Evolutionary conservation across 306 rosid genomes (phyloP).

Genomic region (Ziziphus jujuba): DNA sequence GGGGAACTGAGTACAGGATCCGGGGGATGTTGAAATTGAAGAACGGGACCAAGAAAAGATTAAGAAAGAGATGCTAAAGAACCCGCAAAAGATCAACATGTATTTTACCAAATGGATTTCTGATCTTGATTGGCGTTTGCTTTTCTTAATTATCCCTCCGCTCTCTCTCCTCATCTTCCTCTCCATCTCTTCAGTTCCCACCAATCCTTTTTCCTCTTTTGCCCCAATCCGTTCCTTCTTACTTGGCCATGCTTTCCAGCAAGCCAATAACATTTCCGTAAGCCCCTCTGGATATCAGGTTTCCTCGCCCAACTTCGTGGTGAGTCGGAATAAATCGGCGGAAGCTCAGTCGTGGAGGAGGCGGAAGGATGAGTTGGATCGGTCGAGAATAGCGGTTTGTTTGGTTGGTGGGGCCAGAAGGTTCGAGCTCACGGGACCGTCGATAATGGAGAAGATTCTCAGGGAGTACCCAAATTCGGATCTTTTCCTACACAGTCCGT

Average conservation of each 20-base stretch:
- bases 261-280: neutral
- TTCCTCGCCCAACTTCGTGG: neutral
- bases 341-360: conserved; percentile 5
- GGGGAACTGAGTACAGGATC: conserved; percentile 2
- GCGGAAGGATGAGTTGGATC: conserved; percentile 43
- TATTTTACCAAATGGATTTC: conserved; percentile 32
- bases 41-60: neutral
- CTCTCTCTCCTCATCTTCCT: conserved; percentile 47
- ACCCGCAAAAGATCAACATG: conserved; percentile 23
- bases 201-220: conserved; percentile 30
- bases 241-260: conserved; percentile 23
- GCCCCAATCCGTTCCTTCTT: conserved; percentile 41
- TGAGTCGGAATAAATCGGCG: conserved; percentile 1
- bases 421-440: conserved; percentile 91
- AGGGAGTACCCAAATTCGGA: conserved; percentile 76
- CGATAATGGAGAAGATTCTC: conserved; percentile 57
- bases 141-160: conserved; percentile 45
- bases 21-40: neutral
- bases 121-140: conserved; percentile 50
- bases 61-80: conserved; percentile 27
- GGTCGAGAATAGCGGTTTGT: conserved; percentile 81
- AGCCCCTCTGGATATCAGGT: neutral
- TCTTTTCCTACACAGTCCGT: conserved; percentile 70
- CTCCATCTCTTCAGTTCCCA: conserved; percentile 33
- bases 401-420: conserved; percentile 95